phyloP scores from a whole-genome alignment of 2,329 filamentous ascomycete genomes.

The Dothideomycetes sp. region DNA sequence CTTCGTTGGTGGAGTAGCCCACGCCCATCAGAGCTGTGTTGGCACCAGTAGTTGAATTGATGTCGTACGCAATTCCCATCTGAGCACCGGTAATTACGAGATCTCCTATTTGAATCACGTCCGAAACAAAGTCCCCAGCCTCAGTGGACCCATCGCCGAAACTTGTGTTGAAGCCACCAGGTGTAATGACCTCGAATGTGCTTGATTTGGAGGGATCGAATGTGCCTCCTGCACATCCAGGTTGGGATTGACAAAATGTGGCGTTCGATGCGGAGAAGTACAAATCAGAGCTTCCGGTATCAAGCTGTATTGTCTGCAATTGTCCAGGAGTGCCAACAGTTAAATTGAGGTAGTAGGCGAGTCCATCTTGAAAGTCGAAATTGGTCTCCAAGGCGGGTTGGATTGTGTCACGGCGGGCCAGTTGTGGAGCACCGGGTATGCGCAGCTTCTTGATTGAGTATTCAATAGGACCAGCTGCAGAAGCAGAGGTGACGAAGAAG shows the following conservation, averaged over 20 bases:
- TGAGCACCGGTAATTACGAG: constrained; percentile 22
- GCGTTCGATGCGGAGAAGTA: constrained; percentile 24
- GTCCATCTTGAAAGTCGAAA: neutral
- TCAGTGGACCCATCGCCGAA: constrained; percentile 25
- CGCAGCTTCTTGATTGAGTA: neutral
- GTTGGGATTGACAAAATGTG: constrained; percentile 17
- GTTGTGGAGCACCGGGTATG: no score
- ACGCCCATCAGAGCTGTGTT: constrained; percentile 26
- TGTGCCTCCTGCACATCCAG: constrained; percentile 22
- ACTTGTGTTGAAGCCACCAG: constrained; percentile 23
- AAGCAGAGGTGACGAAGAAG: neutral
- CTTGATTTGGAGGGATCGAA: constrained; percentile 20
- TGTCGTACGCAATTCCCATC: constrained; percentile 24
- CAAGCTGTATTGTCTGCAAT: constrained; percentile 24
- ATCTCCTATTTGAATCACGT: constrained; percentile 21
- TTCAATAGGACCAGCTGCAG: neutral
- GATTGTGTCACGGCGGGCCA: neutral
- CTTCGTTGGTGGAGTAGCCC: constrained; percentile 25
- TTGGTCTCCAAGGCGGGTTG: neutral
- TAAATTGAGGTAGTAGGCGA: constrained; percentile 11
- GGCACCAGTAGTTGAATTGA: constrained; percentile 23
- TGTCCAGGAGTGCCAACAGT: constrained; percentile 28
- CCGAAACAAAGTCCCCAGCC: constrained; percentile 22
- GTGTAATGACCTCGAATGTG: constrained; percentile 20
- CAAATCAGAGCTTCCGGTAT: constrained; percentile 27